Evolutionary conservation across 2,329 filamentous ascomycete species (phyloP).

Genomic region (Pseudocercospora musae): DNA sequence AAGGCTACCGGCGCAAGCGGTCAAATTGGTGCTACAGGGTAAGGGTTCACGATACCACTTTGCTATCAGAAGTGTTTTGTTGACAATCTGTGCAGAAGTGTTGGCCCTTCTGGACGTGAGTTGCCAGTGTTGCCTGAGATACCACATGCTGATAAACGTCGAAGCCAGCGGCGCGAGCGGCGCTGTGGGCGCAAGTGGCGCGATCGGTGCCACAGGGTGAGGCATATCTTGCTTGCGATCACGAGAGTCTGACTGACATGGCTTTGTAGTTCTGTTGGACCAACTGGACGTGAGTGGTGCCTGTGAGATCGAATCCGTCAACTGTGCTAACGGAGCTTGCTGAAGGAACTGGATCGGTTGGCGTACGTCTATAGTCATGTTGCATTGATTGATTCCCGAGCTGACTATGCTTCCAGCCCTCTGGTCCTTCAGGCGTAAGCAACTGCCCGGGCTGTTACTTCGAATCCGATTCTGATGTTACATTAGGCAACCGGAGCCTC

Average conservation of each 20-base stretch:
- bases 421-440: background rate
- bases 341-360: too few relatives aligned
- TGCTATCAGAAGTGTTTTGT: too few relatives aligned
- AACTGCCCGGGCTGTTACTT: background rate
- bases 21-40: too few relatives aligned
- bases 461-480: background rate
- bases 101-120: background rate
- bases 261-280: slow-evolving; percentile 1
- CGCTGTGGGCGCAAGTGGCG: slow-evolving; percentile 3
- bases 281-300: background rate
- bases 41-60: too few relatives aligned
- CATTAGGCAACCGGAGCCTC: background rate
- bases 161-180: background rate
- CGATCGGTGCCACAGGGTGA: background rate
- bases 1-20: too few relatives aligned
- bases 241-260: background rate
- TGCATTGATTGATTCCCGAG: background rate
- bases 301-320: too few relatives aligned
- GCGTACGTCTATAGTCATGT: too few relatives aligned
- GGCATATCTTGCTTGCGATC: too few relatives aligned
- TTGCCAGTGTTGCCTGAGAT: background rate
- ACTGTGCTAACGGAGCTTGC: too few relatives aligned
- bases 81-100: too few relatives aligned
- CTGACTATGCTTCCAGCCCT: slow-evolving; percentile 2
- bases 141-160: too few relatives aligned